A percentile compares a stretch with the other conserved stretches of the same genome.
These are phyloP conservation scores for Fusarium chaquense DNA, from an alignment of 2,329 filamentous ascomycete genomes.

Conservation along the genomic window DNA sequence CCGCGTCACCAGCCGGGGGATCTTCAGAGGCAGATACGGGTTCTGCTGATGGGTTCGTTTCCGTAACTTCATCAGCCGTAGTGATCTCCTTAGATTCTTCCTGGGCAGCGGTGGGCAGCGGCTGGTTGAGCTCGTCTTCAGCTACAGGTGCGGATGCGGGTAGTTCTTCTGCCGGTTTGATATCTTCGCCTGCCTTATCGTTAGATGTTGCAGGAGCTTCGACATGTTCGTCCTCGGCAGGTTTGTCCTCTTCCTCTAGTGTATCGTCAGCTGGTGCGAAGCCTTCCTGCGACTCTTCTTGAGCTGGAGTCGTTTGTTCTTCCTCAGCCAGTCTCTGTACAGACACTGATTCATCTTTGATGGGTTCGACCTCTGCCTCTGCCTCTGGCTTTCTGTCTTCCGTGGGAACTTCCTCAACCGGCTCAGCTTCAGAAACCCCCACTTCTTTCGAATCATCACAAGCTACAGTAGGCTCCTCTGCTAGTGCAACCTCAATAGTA, in stretches of 20 bases:
- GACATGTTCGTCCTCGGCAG: slow-evolving; percentile 26
- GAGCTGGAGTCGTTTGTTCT: slow-evolving; percentile 9
- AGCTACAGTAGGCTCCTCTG: neutral
- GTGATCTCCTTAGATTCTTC: slow-evolving; percentile 18
- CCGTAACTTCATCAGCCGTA: slow-evolving; percentile 6
- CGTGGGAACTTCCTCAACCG: neutral
- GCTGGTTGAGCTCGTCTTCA: slow-evolving; percentile 14
- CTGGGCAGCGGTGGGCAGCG: slow-evolving; percentile 6
- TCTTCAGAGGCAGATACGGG: slow-evolving; percentile 14
- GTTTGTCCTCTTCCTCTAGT: slow-evolving; percentile 27
- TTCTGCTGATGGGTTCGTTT: slow-evolving; percentile 10
- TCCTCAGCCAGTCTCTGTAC: slow-evolving; percentile 14
- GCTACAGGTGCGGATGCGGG: neutral
- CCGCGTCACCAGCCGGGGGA: slow-evolving; percentile 27
- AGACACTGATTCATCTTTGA: slow-evolving; percentile 2
- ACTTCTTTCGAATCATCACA: slow-evolving; percentile 2
- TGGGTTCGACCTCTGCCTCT: slow-evolving; percentile 7
- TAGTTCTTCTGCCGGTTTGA: slow-evolving; percentile 27
- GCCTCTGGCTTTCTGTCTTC: slow-evolving; percentile 11
- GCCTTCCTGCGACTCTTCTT: slow-evolving; percentile 26
- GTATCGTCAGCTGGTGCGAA: slow-evolving; percentile 30
- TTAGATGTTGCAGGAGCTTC: slow-evolving; percentile 18
- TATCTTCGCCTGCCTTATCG: slow-evolving; percentile 29
- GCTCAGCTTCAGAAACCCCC: neutral
- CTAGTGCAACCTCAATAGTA: neutral